These are phyloP conservation scores for Penicillium verrucosum DNA, from an alignment of 2,329 filamentous ascomycete species.

Conservation along the genomic window DNA sequence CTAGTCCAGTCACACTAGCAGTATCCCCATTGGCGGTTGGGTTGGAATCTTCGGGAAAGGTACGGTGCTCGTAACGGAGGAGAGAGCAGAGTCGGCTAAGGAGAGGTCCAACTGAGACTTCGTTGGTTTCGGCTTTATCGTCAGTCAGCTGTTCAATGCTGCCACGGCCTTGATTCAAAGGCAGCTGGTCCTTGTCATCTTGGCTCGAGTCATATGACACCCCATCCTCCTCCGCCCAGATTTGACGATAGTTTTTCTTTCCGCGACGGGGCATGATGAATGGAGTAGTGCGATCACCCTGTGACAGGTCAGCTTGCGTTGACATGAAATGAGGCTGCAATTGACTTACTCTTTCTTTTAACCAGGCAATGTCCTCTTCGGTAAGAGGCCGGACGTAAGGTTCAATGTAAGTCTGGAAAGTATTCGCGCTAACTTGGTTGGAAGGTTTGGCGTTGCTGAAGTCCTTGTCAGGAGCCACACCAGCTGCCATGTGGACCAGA, in stretches of 20 bases:
- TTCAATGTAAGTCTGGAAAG: slow-evolving; percentile 89
- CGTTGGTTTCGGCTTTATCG: slow-evolving; percentile 80
- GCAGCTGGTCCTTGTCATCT: slow-evolving; percentile 61
- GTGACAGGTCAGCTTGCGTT: slow-evolving; percentile 10
- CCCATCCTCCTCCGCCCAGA: slow-evolving; percentile 94
- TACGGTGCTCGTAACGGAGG: slow-evolving; percentile 68
- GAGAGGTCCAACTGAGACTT: slow-evolving; percentile 84
- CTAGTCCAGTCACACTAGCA: slow-evolving; percentile 33
- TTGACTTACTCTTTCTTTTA: slow-evolving; percentile 67
- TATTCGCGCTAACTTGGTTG: slow-evolving; percentile 90
- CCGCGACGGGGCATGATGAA: slow-evolving; percentile 85
- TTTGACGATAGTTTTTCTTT: slow-evolving; percentile 78
- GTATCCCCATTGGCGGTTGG: slow-evolving; percentile 45
- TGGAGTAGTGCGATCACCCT: slow-evolving; percentile 74
- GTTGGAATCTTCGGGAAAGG: slow-evolving; percentile 54
- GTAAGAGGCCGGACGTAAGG: slow-evolving; percentile 85
- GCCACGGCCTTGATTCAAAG: slow-evolving; percentile 78
- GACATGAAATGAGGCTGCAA: not conserved
- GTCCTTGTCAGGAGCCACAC: slow-evolving; percentile 87
- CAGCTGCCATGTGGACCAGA: slow-evolving; percentile 79
- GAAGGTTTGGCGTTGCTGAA: slow-evolving; percentile 91
- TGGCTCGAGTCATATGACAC: slow-evolving; percentile 66
- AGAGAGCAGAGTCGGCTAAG: slow-evolving; percentile 75
- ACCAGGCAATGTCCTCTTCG: slow-evolving; percentile 90
- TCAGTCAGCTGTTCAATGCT: slow-evolving; percentile 85